Evolutionary conservation across 2,329 filamentous ascomycete genomes (phyloP).

Genomic region (Cladobotryum protrusum): DNA sequence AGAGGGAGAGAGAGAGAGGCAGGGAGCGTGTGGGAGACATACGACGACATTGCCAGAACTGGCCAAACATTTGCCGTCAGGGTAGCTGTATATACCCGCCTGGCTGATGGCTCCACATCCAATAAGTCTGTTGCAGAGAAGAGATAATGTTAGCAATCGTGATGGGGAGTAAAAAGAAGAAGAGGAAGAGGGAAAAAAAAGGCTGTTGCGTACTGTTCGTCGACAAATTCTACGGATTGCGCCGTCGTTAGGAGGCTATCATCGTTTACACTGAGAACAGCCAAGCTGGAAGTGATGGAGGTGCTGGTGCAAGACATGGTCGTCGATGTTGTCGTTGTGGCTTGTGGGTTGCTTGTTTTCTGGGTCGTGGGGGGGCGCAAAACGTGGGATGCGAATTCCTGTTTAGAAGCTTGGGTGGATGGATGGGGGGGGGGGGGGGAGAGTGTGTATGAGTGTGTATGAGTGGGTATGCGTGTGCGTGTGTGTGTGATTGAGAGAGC

Average conservation of each 20-base stretch:
- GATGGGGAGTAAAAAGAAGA: neutral
- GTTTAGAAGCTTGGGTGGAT: too few relatives aligned
- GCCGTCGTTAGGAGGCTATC: neutral
- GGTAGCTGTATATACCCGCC: neutral
- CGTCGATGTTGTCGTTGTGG: neutral
- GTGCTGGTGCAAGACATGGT: neutral
- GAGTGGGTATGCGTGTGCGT: too few relatives aligned
- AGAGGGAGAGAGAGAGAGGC: neutral
- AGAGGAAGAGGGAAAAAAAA: neutral
- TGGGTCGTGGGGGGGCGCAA: too few relatives aligned
- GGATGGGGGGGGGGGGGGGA: too few relatives aligned
- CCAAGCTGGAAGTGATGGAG: too few relatives aligned
- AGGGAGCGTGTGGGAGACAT: neutral
- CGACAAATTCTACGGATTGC: neutral
- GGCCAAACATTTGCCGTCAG: neutral
- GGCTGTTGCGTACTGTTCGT: neutral
- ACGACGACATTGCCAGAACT: neutral
- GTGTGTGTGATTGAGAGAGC: too few relatives aligned
- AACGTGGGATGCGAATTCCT: too few relatives aligned
- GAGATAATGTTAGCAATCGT: neutral
- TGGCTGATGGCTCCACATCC: neutral
- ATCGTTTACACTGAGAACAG: neutral
- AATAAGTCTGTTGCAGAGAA: neutral
- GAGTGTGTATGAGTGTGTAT: too few relatives aligned
- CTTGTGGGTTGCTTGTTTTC: too few relatives aligned